Evolutionary conservation across 805 yeast species (phyloP), one percentile per base, ranked within the genome.

Genomic region (Cyberlindnera galapagoensis): DNA sequence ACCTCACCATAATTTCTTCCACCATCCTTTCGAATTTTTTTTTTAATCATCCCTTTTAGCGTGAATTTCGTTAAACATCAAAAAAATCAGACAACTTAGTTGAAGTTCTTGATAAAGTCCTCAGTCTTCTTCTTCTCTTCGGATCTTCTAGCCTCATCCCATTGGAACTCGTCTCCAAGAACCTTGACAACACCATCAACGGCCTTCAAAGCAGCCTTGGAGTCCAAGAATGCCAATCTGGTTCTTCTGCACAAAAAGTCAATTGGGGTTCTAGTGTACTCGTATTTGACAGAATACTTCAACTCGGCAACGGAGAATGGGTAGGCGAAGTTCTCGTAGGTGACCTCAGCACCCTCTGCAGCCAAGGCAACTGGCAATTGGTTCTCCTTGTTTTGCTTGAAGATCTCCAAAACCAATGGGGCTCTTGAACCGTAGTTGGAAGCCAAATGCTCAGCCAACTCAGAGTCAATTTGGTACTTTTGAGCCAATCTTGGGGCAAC

Each of bases 221-320:
- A 84, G 62, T 88, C 88, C 55, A 88, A 68, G 66, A 87, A 90
- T 3, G 95, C 95, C 56, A 85, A 76, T 62, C 97, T 77, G 33
- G 90, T 79, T 69, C 97, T 80, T 69, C 97, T 81, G 35, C 94
- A 85, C 44, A 88, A 67, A 68, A 88, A 86, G 60, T 88, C 97
- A 36, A 80, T 64, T 28, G 95, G 94, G 9, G 88, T 82, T 63
- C 94, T 73, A 26, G 85, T 76, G 58, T 86, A 85, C 65, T 88
- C 97, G 60, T 84, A 73, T 40, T 74, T 64, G 47, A 86, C 67
- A 9, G 86, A 79, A 62, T 87, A 90, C 52, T 76, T 70, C 58
- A 90, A 69, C 65, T 88, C 97, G 33, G 92, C 97, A 51, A 87
- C 73, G 35, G 94, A 84, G 63, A 86, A 88, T 47, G 95, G 94